A percentile compares a stretch with the other conserved stretches of the same genome.
These are phyloP conservation scores for Pleurozium schreberi DNA, from an alignment of 225 moss, liverwort and hornwort species.

Conservation along the genomic window DNA sequence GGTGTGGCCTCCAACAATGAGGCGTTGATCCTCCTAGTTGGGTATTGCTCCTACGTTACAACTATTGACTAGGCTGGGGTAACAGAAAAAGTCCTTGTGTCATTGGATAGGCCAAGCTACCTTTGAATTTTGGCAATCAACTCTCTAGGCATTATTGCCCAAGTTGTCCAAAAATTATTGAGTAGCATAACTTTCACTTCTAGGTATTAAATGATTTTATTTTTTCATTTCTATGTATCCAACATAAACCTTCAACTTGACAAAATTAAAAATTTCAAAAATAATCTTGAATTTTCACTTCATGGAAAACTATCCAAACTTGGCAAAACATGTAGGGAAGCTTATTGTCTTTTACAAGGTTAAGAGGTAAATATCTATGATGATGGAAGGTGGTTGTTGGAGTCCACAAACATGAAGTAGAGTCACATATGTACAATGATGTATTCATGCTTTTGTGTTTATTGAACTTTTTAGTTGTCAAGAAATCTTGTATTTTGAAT, in stretches of 20 bases:
- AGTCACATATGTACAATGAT: neutral
- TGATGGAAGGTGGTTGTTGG: neutral
- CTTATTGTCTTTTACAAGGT: neutral
- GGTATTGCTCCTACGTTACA: too few species aligned
- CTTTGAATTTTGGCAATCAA: too few species aligned
- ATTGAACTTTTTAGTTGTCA: neutral
- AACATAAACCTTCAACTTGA: neutral
- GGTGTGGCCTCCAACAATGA: too few species aligned
- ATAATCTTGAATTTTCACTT: neutral
- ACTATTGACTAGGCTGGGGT: too few species aligned
- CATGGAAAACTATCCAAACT: neutral
- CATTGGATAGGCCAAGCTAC: fast-evolving
- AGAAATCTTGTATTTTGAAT: neutral
- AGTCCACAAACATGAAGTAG: neutral
- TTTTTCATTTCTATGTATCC: neutral
- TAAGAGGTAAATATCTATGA: neutral
- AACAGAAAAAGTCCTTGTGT: fast-evolving
- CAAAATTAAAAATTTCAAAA: neutral
- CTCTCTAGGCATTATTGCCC: fast-evolving
- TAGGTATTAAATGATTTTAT: neutral
- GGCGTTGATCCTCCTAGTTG: too few species aligned
- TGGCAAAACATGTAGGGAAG: neutral
- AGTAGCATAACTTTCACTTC: neutral
- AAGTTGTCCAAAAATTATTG: fast-evolving
- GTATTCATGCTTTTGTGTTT: neutral